phyloP scores from a whole-genome alignment of 768 basidiomycete genomes.

The Tremella mesenterica region DNA sequence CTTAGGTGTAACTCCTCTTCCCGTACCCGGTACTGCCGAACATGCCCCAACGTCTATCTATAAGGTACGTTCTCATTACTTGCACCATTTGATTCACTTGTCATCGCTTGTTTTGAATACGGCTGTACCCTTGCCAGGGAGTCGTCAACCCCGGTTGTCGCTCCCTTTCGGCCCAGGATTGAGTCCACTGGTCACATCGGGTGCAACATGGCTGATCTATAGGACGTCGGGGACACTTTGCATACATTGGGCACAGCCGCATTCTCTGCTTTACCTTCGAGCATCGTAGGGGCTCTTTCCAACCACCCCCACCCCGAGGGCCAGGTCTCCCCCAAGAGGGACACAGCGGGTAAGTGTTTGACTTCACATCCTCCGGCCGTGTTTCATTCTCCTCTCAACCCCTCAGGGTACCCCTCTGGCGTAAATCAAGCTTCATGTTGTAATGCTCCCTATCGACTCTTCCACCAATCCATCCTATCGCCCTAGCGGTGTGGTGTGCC shows the following conservation, averaged over 20 bases:
- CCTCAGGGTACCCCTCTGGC: too few species aligned
- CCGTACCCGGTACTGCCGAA: conserved; percentile 17
- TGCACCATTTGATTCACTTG: background rate
- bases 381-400: too few species aligned
- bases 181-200: background rate
- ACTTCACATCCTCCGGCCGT: too few species aligned
- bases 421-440: too few species aligned
- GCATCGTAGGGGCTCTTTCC: conserved; percentile 29
- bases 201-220: background rate
- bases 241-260: conserved; percentile 31
- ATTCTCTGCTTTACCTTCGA: conserved; percentile 24
- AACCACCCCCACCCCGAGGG: conserved; percentile 2
- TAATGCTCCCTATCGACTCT: too few species aligned
- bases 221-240: conserved; percentile 31
- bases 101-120: too few species aligned
- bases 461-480: too few species aligned
- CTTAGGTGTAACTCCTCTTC: conserved; percentile 15
- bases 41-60: conserved; percentile 29
- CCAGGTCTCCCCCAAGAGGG: conserved; percentile 3
- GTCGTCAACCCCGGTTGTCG: too few species aligned
- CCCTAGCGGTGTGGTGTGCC: too few species aligned
- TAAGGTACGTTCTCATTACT: conserved; percentile 7
- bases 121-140: too few species aligned
- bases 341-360: too few species aligned
- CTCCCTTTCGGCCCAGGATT: too few species aligned